Evolutionary conservation across 176 grass and related monocot genomes (phyloP).

Genomic region (Saccharum officinarum): DNA sequence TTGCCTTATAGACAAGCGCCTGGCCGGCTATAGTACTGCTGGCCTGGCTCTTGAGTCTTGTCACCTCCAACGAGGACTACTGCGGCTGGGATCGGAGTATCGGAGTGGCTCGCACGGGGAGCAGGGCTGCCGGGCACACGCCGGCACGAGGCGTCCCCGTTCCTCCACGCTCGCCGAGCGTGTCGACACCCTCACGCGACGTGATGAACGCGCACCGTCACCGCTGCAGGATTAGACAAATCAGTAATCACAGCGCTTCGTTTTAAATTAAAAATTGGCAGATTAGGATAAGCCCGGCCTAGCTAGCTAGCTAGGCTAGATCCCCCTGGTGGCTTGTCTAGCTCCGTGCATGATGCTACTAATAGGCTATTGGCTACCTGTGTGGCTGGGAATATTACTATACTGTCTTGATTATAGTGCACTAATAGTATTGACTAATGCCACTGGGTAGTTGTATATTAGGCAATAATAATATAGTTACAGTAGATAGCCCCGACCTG

Average conservation of each 20-base stretch:
- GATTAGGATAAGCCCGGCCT: neutral
- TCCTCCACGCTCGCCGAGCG: conserved; percentile 4
- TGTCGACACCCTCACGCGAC: conserved; percentile 30
- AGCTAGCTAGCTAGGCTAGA: neutral
- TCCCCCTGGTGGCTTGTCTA: neutral
- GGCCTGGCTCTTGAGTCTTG: neutral
- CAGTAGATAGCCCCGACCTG: neutral
- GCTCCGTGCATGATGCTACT: neutral
- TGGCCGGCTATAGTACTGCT: neutral
- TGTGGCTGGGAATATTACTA: too few species aligned
- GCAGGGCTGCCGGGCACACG: neutral
- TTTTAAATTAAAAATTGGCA: neutral
- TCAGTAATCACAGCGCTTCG: neutral
- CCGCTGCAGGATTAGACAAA: neutral
- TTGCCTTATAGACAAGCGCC: neutral
- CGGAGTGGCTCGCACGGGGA: neutral
- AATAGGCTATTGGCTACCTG: too few species aligned
- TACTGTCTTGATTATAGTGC: too few species aligned
- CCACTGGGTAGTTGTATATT: too few species aligned
- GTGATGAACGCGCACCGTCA: neutral
- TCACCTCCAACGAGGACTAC: neutral
- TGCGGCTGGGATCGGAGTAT: neutral
- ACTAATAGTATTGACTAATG: too few species aligned
- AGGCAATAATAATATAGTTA: neutral
- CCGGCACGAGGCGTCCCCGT: conserved; percentile 13